Percentiles rank a stretch among this genome's conserved stretches.
These are phyloP conservation scores for Coelastrella sp. DNA, from an alignment of 139 green algal genomes.

Conservation along the genomic window DNA sequence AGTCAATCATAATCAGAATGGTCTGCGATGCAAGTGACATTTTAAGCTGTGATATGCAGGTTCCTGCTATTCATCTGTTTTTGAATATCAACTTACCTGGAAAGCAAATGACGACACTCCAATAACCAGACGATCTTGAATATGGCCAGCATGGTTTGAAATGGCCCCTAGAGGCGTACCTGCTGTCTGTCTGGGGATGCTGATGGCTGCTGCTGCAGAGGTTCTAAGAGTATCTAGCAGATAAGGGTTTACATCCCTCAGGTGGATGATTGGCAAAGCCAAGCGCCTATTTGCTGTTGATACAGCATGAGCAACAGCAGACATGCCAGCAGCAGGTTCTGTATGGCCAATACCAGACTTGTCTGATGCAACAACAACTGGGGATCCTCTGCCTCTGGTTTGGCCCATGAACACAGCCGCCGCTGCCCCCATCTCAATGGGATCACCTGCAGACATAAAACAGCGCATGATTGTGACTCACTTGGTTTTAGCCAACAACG, in stretches of 20 bases:
- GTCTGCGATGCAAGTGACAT: too few relatives aligned
- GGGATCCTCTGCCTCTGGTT: neutral
- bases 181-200: slow-evolving; percentile 54
- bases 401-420: slow-evolving; percentile 54
- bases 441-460: slow-evolving; percentile 76
- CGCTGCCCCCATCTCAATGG: slow-evolving; percentile 88
- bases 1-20: too few relatives aligned
- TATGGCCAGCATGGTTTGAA: too few relatives aligned
- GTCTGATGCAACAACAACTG: slow-evolving; percentile 69
- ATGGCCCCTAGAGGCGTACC: too few relatives aligned
- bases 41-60: too few relatives aligned
- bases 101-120: slow-evolving; percentile 87
- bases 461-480: too few relatives aligned
- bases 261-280: slow-evolving; percentile 69
- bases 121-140: too few relatives aligned
- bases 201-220: neutral
- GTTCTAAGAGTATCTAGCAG: slow-evolving; percentile 44
- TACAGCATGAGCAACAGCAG: slow-evolving; percentile 69
- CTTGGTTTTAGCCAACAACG: too few relatives aligned
- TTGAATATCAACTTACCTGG: too few relatives aligned
- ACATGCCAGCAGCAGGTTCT: slow-evolving; percentile 85
- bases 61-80: too few relatives aligned
- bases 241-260: slow-evolving; percentile 76
- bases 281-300: neutral
- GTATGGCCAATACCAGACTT: slow-evolving; percentile 89